Conservation (phyloP, 2,329 filamentous ascomycete genomes). For the Fonsecaea nubica region DNA sequence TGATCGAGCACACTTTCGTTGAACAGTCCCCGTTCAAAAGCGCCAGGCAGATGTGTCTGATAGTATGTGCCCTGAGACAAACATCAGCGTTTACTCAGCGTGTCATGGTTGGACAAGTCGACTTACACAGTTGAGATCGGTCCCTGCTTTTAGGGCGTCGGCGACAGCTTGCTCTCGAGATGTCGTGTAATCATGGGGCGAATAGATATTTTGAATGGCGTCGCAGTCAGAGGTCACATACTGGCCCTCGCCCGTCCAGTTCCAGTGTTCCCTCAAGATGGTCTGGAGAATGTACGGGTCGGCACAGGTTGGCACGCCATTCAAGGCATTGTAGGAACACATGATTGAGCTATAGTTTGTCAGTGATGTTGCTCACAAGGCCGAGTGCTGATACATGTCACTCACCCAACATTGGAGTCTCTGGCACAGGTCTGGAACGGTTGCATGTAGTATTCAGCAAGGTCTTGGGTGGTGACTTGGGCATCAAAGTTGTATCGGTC, state of each 20-base stretch:
- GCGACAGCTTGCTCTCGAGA: constrained; percentile 57
- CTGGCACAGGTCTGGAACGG: constrained; percentile 69
- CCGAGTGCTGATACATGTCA: constrained; percentile 3
- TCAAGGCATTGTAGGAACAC: constrained; percentile 70
- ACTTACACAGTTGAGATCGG: constrained; percentile 58
- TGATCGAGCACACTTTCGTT: constrained; percentile 56
- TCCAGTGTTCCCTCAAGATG: constrained; percentile 70
- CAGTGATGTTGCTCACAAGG: constrained; percentile 1
- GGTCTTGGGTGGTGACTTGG: constrained; percentile 61
- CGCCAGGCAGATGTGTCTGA: constrained; percentile 53
- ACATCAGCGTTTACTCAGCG: background rate
- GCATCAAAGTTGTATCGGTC: constrained; percentile 64
- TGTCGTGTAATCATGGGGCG: constrained; percentile 57
- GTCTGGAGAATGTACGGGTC: constrained; percentile 67
- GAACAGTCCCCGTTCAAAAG: constrained; percentile 53
- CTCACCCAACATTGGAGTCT: constrained; percentile 53
- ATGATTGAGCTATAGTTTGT: constrained; percentile 61
- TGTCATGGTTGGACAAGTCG: background rate
- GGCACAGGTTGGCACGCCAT: constrained; percentile 70
- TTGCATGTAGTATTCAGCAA: constrained; percentile 71
- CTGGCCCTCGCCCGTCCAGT: constrained; percentile 66
- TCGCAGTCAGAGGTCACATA: constrained; percentile 72
- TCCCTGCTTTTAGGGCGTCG: constrained; percentile 58
- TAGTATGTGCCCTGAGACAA: constrained; percentile 54
- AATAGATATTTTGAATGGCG: constrained; percentile 65